phyloP scores from a whole-genome alignment of 148 eudicot genomes.

The Rhododendron vialii region DNA sequence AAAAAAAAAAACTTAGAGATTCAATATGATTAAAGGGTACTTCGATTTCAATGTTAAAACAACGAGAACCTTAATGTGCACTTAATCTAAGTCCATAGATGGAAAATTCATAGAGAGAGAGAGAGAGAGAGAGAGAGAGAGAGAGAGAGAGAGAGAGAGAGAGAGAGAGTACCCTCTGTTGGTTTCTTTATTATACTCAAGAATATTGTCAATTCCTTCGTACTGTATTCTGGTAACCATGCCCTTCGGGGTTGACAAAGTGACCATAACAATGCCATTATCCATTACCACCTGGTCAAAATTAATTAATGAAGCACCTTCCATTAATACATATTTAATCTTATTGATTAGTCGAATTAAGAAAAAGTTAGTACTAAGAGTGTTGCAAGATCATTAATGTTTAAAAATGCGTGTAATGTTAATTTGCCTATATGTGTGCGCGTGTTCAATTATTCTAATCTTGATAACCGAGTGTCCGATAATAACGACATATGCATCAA shows the following conservation, averaged over 20 bases:
- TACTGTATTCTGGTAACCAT: slow-evolving; percentile 31
- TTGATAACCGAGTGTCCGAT: too few relatives aligned
- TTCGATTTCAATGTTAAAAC: neutral
- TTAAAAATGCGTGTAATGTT: too few relatives aligned
- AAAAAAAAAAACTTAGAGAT: neutral
- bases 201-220: slow-evolving; percentile 33
- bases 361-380: neutral
- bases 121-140: too few relatives aligned
- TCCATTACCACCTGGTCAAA: slow-evolving; percentile 43
- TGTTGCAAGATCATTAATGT: too few relatives aligned
- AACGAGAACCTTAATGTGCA: neutral
- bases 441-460: too few relatives aligned
- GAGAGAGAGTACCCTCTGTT: slow-evolving; percentile 38
- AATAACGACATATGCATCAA: too few relatives aligned
- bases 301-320: neutral
- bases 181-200: slow-evolving; percentile 25
- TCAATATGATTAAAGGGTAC: neutral
- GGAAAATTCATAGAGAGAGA: neutral
- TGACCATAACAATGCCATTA: slow-evolving; percentile 45
- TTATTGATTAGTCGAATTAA: neutral
- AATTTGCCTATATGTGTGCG: too few relatives aligned
- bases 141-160: neutral
- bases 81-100: neutral
- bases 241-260: slow-evolving; percentile 40
- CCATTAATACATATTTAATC: neutral